phyloP scores from a whole-genome alignment of 2,329 filamentous ascomycete species.

The Cordyceps militaris region DNA sequence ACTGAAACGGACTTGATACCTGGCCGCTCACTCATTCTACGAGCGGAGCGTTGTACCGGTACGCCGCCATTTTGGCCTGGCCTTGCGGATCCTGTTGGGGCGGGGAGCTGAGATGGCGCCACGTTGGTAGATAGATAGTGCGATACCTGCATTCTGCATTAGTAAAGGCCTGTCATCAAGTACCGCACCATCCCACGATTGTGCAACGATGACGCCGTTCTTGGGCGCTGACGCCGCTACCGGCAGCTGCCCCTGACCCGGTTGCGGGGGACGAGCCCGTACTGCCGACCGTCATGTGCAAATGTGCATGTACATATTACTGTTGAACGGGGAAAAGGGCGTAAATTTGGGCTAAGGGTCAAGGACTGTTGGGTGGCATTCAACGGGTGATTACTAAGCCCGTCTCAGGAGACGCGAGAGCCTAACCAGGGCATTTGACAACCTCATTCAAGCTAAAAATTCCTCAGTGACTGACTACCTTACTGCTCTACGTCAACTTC shows the following conservation, averaged over 20 bases:
- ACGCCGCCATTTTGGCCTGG: neutral
- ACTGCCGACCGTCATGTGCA: neutral
- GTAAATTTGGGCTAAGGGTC: too few species aligned
- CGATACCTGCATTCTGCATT: neutral
- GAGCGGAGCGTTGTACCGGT: neutral
- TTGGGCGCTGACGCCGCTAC: neutral
- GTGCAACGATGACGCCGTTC: neutral
- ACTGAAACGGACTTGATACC: neutral
- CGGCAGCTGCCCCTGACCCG: neutral
- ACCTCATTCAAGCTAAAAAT: too few species aligned
- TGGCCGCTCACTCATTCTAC: neutral
- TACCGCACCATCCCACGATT: neutral
- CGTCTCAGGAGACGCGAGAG: too few species aligned
- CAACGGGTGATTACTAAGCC: too few species aligned
- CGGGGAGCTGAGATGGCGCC: neutral
- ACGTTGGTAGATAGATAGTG: neutral
- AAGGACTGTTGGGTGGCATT: too few species aligned
- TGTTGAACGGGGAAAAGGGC: too few species aligned
- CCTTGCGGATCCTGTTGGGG: slow-evolving; percentile 5
- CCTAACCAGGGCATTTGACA: too few species aligned
- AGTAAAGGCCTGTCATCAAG: neutral
- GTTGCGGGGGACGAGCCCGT: neutral
- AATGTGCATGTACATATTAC: too few species aligned
- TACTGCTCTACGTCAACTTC: neutral
- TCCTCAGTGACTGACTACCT: too few species aligned